These are phyloP conservation scores for Peronospora farinosa DNA, from an alignment of 352 stramenopile species.

Conservation along the genomic window DNA sequence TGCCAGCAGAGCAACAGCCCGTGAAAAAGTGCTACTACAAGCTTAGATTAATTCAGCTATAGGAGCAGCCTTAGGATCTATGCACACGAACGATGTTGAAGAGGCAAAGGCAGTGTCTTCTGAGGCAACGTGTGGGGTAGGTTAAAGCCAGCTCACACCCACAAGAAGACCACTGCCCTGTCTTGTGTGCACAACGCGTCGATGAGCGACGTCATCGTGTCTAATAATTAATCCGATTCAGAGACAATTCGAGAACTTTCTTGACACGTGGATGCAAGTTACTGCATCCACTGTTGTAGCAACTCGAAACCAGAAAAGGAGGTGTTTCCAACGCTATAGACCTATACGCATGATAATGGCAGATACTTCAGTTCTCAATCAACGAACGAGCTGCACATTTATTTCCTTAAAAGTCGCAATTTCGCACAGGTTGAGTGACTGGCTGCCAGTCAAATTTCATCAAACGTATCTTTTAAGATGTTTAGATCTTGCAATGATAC, in stretches of 20 bases:
- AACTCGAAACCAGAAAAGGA: not conserved
- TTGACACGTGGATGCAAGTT: conserved; percentile 10
- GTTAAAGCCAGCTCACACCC: no score
- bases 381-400: not conserved
- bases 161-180: not conserved
- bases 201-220: not conserved
- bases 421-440: conserved; percentile 4
- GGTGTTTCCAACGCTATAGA: not conserved
- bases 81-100: no score
- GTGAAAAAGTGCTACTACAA: no score
- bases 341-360: not conserved
- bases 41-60: no score
- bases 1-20: no score
- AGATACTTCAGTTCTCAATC: not conserved
- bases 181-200: not conserved
- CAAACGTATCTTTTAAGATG: not conserved
- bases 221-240: not conserved
- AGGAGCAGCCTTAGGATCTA: no score
- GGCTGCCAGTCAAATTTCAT: conserved; percentile 5
- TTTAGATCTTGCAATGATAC: conserved; percentile 1
- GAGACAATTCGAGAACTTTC: conserved; percentile 26
- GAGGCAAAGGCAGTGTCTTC: no score
- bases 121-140: no score
- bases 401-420: not conserved
- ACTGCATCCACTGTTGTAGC: not conserved